These are phyloP conservation scores for Cyberlindnera xylosilytica DNA, from an alignment of 805 yeast species.

Conservation along the genomic window DNA sequence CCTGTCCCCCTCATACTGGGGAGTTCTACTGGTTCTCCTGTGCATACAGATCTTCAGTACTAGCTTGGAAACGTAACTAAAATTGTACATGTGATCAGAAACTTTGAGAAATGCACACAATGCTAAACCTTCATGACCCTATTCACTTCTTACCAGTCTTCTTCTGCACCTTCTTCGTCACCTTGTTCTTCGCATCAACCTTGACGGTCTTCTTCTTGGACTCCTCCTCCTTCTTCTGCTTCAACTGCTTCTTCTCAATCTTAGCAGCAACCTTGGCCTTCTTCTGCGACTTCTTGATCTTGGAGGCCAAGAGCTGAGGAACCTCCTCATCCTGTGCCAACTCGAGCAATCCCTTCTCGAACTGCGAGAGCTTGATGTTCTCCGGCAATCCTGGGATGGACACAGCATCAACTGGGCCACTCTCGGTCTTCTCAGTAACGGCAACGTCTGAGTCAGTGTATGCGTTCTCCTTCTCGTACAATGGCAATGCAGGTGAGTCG, in stretches of 20 bases:
- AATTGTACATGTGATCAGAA: too few relatives aligned
- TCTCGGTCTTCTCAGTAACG: slow-evolving; percentile 7
- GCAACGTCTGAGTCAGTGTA: slow-evolving; percentile 34
- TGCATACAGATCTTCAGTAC: too few relatives aligned
- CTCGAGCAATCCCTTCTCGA: slow-evolving; percentile 80
- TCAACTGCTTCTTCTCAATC: slow-evolving; percentile 14
- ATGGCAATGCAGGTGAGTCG: slow-evolving; percentile 79
- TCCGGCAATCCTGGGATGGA: slow-evolving; percentile 34
- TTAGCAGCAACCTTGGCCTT: slow-evolving; percentile 18
- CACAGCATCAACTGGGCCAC: too few relatives aligned
- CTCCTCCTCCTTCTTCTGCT: slow-evolving; percentile 5
- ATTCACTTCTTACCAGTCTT: slow-evolving; percentile 14
- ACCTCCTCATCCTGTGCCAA: slow-evolving; percentile 74
- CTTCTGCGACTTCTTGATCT: slow-evolving; percentile 41
- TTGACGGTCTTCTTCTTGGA: too few relatives aligned
- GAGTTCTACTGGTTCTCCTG: too few relatives aligned
- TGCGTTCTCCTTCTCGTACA: slow-evolving; percentile 60
- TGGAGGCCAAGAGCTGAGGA: slow-evolving; percentile 56
- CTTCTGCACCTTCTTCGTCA: slow-evolving; percentile 12
- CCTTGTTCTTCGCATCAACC: slow-evolving; percentile 17
- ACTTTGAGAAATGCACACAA: too few relatives aligned
- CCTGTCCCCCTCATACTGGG: too few relatives aligned
- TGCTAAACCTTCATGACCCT: too few relatives aligned
- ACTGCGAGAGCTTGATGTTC: slow-evolving; percentile 48
- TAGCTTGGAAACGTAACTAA: too few relatives aligned